A percentile compares a stretch with the other conserved stretches of the same genome.
Conservation (phyloP, 73 alveolate genomes). For the Tetrahymena borealis region DNA sequence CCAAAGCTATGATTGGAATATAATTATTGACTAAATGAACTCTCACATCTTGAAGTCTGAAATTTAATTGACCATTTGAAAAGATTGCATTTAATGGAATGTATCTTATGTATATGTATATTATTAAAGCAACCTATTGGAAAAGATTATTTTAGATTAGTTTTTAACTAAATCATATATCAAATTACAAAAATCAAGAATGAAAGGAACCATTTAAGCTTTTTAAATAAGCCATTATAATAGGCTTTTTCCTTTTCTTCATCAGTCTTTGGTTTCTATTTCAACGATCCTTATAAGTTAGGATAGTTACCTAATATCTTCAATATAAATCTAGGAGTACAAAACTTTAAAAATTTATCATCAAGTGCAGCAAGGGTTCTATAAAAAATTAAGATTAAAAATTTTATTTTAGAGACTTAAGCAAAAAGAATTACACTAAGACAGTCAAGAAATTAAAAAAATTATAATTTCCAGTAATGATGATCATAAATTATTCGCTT, state of each 20-base stretch:
- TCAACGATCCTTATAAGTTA: background rate
- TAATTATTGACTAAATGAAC: background rate
- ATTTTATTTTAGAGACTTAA: background rate
- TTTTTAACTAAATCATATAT: background rate
- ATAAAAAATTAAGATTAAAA: background rate
- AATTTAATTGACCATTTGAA: background rate
- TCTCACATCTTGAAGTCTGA: background rate
- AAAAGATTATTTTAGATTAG: background rate
- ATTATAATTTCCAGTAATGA: conserved; percentile 79
- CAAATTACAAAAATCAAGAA: background rate
- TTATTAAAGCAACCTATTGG: background rate
- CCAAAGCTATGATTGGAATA: background rate
- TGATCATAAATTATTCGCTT: conserved; percentile 41
- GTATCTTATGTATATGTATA: background rate
- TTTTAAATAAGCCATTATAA: background rate
- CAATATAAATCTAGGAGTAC: background rate
- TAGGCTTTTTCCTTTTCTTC: background rate
- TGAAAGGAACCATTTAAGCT: background rate
- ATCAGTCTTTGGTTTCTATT: background rate
- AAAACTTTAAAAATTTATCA: conserved; percentile 19
- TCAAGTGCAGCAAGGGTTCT: conserved; percentile 15
- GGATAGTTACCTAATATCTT: background rate
- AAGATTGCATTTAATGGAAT: background rate
- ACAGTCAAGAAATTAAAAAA: conserved; percentile 69
- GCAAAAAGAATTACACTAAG: conserved; percentile 18